Evolutionary conservation across 441 rosid species (phyloP).

Genomic region (Euphorbia celastroides): DNA sequence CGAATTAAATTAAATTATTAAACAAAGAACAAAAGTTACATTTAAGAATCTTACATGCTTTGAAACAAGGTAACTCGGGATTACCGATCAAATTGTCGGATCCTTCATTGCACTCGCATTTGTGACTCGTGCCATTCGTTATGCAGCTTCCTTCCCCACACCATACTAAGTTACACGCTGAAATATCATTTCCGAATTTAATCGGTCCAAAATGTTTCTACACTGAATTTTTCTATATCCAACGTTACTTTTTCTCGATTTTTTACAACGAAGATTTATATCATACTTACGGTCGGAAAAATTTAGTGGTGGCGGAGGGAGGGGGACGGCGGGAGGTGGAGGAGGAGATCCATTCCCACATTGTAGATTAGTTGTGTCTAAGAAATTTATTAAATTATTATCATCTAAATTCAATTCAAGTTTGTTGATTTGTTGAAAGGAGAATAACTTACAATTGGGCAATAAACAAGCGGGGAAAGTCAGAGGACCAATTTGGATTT

Average conservation of each 20-base stretch:
- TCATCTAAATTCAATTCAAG: too few relatives aligned
- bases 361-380: slow-evolving; percentile 36
- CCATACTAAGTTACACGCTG: slow-evolving; percentile 38
- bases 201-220: too few relatives aligned
- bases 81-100: slow-evolving; percentile 25
- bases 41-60: slow-evolving; percentile 25
- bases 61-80: slow-evolving; percentile 24
- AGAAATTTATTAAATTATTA: background rate
- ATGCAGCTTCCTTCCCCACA: slow-evolving; percentile 46
- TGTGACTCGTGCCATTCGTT: slow-evolving; percentile 22
- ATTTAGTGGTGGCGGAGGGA: background rate
- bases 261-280: background rate
- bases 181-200: too few relatives aligned
- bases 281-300: slow-evolving; percentile 17
- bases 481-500: slow-evolving; percentile 26
- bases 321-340: slow-evolving; percentile 19
- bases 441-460: slow-evolving; percentile 39
- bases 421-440: too few relatives aligned
- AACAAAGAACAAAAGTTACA: too few relatives aligned
- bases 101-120: slow-evolving; percentile 36
- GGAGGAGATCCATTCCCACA: slow-evolving; percentile 36
- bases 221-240: too few relatives aligned
- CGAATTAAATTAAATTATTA: background rate
- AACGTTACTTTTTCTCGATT: too few relatives aligned
- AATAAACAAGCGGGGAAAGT: slow-evolving; percentile 31